Evolutionary conservation across 2,329 filamentous ascomycete species (phyloP).

Genomic region (Cercospora beticola): DNA sequence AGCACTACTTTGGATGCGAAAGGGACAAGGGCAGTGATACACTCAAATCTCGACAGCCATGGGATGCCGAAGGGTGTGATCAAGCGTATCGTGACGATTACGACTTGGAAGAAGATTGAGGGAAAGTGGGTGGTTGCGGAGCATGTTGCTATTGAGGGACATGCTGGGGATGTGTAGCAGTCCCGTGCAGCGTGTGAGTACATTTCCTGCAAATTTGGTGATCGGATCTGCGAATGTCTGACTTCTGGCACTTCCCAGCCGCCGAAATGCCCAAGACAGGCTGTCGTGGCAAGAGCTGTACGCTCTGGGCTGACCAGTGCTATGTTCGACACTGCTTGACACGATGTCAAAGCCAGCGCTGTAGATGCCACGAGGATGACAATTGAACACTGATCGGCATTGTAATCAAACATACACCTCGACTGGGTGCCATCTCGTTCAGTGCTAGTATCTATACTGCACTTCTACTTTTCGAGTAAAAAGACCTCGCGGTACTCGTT

Average conservation of each 20-base stretch:
- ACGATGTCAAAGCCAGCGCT: background rate
- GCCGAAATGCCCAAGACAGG: no score
- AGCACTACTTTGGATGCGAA: background rate
- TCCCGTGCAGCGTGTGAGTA: background rate
- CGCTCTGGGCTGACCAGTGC: no score
- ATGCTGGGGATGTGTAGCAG: background rate
- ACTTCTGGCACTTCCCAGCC: background rate
- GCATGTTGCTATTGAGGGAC: constrained; percentile 9
- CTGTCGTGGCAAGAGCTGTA: background rate
- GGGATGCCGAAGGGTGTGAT: constrained; percentile 8
- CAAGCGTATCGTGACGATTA: constrained; percentile 6
- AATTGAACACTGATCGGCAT: background rate
- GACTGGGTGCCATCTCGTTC: constrained; percentile 23
- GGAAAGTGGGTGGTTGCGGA: constrained; percentile 3
- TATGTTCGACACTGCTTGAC: background rate
- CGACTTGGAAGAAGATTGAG: constrained; percentile 3
- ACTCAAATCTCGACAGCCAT: constrained; percentile 1
- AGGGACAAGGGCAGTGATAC: background rate
- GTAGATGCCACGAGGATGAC: background rate
- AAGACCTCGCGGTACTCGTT: background rate
- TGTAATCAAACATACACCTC: constrained; percentile 13
- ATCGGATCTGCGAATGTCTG: background rate
- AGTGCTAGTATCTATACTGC: constrained; percentile 13
- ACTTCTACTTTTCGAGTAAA: constrained; percentile 1
- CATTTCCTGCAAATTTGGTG: background rate